A percentile compares a stretch with the other conserved stretches of the same genome.
Conservation (phyloP, 2,329 filamentous ascomycete genomes). For the Phaeosphaeriaceae sp. region DNA sequence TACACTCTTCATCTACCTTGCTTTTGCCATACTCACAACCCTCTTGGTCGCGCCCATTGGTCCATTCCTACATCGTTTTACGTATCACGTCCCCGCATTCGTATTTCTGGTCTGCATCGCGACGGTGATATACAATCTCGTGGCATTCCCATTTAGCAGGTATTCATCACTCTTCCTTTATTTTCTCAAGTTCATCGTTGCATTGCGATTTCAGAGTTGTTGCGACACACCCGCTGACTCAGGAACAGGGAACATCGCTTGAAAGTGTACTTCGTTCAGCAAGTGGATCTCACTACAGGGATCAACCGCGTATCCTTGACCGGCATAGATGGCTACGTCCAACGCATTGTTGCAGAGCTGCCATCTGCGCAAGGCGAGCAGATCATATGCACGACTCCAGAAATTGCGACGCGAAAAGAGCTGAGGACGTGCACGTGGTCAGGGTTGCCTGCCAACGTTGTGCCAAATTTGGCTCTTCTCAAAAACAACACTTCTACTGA, state of each 20-base stretch:
- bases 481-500: slow-evolving; percentile 35
- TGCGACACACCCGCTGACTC: neutral
- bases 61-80: slow-evolving; percentile 87
- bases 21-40: slow-evolving; percentile 71
- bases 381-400: slow-evolving; percentile 49
- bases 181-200: neutral
- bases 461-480: slow-evolving; percentile 48
- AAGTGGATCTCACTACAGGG: slow-evolving; percentile 75
- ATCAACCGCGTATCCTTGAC: slow-evolving; percentile 67
- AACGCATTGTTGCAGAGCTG: slow-evolving; percentile 69
- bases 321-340: slow-evolving; percentile 45
- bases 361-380: slow-evolving; percentile 72
- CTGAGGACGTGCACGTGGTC: slow-evolving; percentile 74
- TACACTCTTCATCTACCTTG: slow-evolving; percentile 73
- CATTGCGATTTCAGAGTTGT: neutral
- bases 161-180: neutral
- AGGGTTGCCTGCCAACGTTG: slow-evolving; percentile 71
- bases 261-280: slow-evolving; percentile 88
- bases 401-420: slow-evolving; percentile 55
- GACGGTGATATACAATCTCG: slow-evolving; percentile 84
- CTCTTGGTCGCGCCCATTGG: slow-evolving; percentile 77
- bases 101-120: slow-evolving; percentile 74
- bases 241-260: slow-evolving; percentile 68
- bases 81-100: slow-evolving; percentile 80
- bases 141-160: slow-evolving; percentile 84